Evolutionary conservation across 1,139 yeast genomes (phyloP), one percentile per base, ranked within the genome.

Genomic region (Yamadazyma spencermartinsiae): DNA sequence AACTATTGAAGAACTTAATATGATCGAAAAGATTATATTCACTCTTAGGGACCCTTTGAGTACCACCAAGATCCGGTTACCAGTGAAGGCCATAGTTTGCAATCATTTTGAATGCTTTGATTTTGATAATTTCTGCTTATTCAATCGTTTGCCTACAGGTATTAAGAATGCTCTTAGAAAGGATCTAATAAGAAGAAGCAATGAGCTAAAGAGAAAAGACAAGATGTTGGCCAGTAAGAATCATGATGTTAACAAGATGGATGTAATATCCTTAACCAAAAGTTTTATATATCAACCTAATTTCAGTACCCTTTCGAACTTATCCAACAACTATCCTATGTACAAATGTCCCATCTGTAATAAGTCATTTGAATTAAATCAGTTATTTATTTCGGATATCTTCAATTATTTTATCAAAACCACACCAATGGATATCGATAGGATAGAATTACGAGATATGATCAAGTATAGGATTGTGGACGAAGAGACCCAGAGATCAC

Each of bases 21-120:
- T 59, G 48, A 56, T 61, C n/a, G 62, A 60, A 30, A 59, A 54
- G 33, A 53, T 61, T 32, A 50, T 60, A 2, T 61, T 63, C 43
- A 51, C 65, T 1, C 43, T 63, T 15, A 48, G 61, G 39, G 69
- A 63, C 42, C 69, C 68, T 5, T 48, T 63, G 15, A 57, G 67
- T 16, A 69, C 70, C 20, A 61, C 68, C 30, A 64, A 61, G 39
- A 69, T 72, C 31, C 48, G 53, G 28, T 51, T 71, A 7, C 77
- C 77, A 1, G 69, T 72, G 2, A 71, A 68, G 46, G 60, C 75
- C 3, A 44, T 50, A 9, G 43, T 46, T 1, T 72, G 77, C 45
- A 49, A 49, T 23, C 77, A 72, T 49, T 70, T 72, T 45, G 76
- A 70, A 50, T 71, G 77, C 49, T 72, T 72, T 53, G 77, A 72